phyloP scores from a whole-genome alignment of 495 filamentous ascomycete species.

The Xylaria bambusicola region DNA sequence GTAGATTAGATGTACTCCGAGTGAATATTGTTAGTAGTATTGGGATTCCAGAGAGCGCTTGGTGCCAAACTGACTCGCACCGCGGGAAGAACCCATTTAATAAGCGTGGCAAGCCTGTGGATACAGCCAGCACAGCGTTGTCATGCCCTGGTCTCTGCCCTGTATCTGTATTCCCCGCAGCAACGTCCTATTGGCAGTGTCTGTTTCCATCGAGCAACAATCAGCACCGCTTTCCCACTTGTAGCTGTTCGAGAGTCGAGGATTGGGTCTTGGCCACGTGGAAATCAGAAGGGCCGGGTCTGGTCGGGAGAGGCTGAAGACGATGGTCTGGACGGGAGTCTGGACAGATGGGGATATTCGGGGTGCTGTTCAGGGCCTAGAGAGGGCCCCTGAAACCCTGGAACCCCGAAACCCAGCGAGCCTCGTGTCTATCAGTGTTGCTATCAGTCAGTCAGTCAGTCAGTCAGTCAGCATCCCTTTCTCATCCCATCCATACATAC shows the following conservation, averaged over 20 bases:
- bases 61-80: background rate
- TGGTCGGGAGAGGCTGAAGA: constrained; percentile 9
- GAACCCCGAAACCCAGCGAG: constrained; percentile 1
- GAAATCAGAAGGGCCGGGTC: constrained; percentile 7
- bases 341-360: too few species aligned
- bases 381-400: constrained; percentile 5
- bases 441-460: background rate
- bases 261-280: constrained; percentile 11
- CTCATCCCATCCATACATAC: too few species aligned
- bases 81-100: constrained; percentile 7
- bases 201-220: background rate
- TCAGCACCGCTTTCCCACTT: constrained; percentile 4
- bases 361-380: too few species aligned
- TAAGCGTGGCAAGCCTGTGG: constrained; percentile 8
- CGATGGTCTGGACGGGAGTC: too few species aligned
- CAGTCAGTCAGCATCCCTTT: too few species aligned
- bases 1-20: too few species aligned
- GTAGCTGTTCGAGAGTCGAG: constrained; percentile 3
- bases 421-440: background rate
- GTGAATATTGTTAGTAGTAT: too few species aligned
- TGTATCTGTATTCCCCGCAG: constrained; percentile 5
- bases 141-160: background rate
- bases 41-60: background rate
- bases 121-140: background rate
- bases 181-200: background rate